A percentile compares a stretch with the other conserved stretches of the same genome.
Conservation (phyloP, 208 protist species). For the Strigomonas culicis region DNA sequence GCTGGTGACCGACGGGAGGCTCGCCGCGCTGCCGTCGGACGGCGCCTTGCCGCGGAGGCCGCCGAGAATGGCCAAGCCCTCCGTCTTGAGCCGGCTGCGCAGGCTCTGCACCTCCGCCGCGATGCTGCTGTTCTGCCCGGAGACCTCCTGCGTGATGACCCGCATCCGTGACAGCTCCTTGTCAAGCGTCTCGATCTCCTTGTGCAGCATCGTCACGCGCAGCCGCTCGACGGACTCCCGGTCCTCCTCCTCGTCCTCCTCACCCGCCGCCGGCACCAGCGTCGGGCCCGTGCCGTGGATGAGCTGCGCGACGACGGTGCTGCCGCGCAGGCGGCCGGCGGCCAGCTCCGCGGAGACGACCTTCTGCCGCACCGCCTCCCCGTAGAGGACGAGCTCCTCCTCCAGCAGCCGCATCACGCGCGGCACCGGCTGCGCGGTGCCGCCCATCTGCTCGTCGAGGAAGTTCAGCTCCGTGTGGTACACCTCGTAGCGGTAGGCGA, state of each 20-base stretch:
- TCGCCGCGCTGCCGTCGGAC: background rate
- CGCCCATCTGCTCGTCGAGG: constrained; percentile 67
- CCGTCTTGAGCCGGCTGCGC: constrained; percentile 39
- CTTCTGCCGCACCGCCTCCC: constrained; percentile 28
- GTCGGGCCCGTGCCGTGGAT: background rate
- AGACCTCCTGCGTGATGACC: constrained; percentile 38
- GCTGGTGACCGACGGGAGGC: background rate
- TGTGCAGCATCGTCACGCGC: constrained; percentile 13
- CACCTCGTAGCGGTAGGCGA: constrained; percentile 93
- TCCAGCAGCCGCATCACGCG: constrained; percentile 67
- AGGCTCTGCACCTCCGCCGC: constrained; percentile 49
- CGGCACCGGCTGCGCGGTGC: constrained; percentile 37
- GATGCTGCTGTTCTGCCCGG: constrained; percentile 51
- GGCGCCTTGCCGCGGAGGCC: constrained; percentile 12
- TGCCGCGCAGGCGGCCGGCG: background rate
- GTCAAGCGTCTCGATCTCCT: constrained; percentile 58
- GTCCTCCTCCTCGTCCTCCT: background rate
- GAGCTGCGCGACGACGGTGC: constrained; percentile 4
- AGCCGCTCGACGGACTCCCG: background rate
- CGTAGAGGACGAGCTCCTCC: constrained; percentile 65
- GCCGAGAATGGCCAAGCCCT: constrained; percentile 57
- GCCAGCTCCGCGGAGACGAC: background rate
- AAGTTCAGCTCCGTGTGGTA: constrained; percentile 91
- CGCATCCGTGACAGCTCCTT: constrained; percentile 43
- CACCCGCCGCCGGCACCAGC: constrained; percentile 6